phyloP scores from a whole-genome alignment of 495 filamentous ascomycete genomes.

The Penicillium salamii region DNA sequence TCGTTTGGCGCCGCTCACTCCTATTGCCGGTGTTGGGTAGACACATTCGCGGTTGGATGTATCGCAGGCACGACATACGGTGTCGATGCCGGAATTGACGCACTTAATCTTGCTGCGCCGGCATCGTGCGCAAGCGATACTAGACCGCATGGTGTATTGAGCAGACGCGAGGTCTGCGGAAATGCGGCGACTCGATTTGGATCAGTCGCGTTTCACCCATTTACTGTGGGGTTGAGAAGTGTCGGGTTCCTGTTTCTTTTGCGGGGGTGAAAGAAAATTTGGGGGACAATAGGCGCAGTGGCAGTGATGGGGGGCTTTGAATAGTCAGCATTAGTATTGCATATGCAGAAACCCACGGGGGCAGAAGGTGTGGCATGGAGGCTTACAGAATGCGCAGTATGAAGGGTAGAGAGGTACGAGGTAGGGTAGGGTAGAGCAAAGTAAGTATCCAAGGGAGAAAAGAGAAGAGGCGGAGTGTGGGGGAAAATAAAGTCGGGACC shows the following conservation, averaged over 20 bases:
- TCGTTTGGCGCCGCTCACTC: constrained; percentile 55
- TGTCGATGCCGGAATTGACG: constrained; percentile 73
- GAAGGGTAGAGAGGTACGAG: not conserved
- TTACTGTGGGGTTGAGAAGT: constrained; percentile 7
- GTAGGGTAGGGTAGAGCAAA: not conserved
- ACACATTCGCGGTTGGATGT: constrained; percentile 72
- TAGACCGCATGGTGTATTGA: constrained; percentile 59
- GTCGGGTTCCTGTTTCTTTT: not conserved
- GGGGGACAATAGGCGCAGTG: not conserved
- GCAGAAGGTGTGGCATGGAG: no score
- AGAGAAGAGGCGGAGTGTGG: constrained; percentile 36
- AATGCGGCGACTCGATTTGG: constrained; percentile 1
- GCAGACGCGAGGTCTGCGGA: constrained; percentile 19
- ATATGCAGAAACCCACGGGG: constrained; percentile 10
- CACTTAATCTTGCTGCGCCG: constrained; percentile 82
- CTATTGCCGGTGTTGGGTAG: constrained; percentile 64
- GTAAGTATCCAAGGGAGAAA: not conserved
- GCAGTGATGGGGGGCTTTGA: no score
- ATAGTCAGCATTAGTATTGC: constrained; percentile 15
- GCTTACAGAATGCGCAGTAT: not conserved
- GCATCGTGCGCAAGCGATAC: constrained; percentile 76
- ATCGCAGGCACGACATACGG: constrained; percentile 75
- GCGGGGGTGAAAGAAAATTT: constrained; percentile 7
- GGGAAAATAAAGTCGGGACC: constrained; percentile 38
- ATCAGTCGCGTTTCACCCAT: constrained; percentile 3